phyloP scores from a whole-genome alignment of 805 yeast species.

The Ogataea chonburiensis region DNA sequence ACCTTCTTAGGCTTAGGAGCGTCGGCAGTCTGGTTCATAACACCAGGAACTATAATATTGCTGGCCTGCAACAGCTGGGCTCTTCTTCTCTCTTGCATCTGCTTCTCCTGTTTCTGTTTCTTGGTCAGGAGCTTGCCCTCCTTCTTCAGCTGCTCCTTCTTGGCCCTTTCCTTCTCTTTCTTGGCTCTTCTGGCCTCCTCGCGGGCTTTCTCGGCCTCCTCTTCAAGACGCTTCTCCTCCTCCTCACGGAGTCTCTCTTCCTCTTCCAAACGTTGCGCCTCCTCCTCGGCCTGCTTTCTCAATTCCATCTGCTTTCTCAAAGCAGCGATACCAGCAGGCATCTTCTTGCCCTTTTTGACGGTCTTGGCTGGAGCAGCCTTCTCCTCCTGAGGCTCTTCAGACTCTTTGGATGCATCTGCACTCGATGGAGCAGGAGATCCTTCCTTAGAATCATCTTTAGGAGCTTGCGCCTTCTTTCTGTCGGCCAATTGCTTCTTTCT shows the following conservation, averaged over 20 bases:
- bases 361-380: constrained; percentile 36
- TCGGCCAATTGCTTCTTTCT: constrained; percentile 88
- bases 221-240: constrained; percentile 49
- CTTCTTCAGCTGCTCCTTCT: constrained; percentile 88
- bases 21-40: constrained; percentile 36
- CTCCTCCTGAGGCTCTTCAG: constrained; percentile 40
- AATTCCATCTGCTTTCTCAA: constrained; percentile 85
- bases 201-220: constrained; percentile 63
- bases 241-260: constrained; percentile 52
- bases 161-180: constrained; percentile 84
- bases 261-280: constrained; percentile 68
- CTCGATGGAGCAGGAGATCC: constrained; percentile 15
- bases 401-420: constrained; percentile 39
- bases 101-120: constrained; percentile 93
- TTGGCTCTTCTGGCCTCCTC: constrained; percentile 62
- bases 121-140: constrained; percentile 94
- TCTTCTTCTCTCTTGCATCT: constrained; percentile 82
- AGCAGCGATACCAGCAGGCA: constrained; percentile 89
- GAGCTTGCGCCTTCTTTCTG: constrained; percentile 65
- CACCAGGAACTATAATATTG: constrained; percentile 72
- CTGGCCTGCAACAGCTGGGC: constrained; percentile 77
- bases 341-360: constrained; percentile 56
- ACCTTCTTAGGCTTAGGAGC: constrained; percentile 58
- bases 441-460: constrained; percentile 18
- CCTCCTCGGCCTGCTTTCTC: constrained; percentile 85